Base-by-base conservation (phyloP, 108 stramenopile species). In the Cyclotella choctawhatcheeana region DNA sequence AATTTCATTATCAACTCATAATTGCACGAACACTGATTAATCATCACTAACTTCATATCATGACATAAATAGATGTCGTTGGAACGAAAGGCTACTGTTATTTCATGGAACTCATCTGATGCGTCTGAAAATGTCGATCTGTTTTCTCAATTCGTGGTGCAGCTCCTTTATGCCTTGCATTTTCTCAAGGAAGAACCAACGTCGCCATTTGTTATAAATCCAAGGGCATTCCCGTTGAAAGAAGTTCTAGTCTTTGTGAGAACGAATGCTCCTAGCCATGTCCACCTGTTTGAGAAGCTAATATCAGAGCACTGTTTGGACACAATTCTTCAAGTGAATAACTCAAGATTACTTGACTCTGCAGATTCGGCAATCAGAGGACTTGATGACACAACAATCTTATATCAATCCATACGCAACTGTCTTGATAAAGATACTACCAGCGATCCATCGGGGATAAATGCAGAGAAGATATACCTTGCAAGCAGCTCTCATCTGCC, bases 181-280 rank as follows among this genome's bases (percentile, higher is more conserved):
- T 86, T 82, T 59, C 67, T 83, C 3, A 76, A 84, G 0, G 25
- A 17, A 45, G 55, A 79, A 16, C 77, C 83, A 5, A 32, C 30
- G 13, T 86, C 83, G 18, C 85, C 85, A 3, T 88, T 88, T 58
- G 77, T 60, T 3, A 69, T 85, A 37, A 75, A 88, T 71, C 78
- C 84, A 34, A 67, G 84, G 29, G 61, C 73, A 35, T 29, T 82
- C 27, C 85, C 85, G 26, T 45, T 88, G 40, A 79, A 77, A 37
- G 70, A 72, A 35, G 30, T 59, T 7, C 66, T 79, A 24, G 5
- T 12, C 58, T 59, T 69, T 25, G 3, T 67, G 48, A 64, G 20
- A 64, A 50, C 25, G 7, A 53, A 48, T 58, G 25, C 37, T 12
- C 35, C 18, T n/a, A n/a, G 56, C 26, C 5, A 20, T 0, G 44